Evolutionary conservation across 306 rosid species (phyloP).

Genomic region (Quercus aquifolioides): DNA sequence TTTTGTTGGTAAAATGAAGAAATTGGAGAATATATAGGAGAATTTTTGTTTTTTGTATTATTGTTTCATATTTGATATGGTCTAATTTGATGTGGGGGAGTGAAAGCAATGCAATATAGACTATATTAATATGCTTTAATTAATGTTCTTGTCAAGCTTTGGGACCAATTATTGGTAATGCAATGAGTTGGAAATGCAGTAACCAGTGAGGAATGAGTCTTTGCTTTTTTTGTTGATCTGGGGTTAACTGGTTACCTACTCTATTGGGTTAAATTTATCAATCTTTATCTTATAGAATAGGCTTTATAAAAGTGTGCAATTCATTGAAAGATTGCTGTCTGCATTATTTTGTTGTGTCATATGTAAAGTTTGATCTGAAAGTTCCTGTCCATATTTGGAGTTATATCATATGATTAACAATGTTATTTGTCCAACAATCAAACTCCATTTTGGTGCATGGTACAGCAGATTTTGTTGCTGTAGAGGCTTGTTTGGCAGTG

Average conservation of each 20-base stretch:
- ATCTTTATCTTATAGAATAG: neutral
- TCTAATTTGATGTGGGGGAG: neutral
- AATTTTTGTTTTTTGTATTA: neutral
- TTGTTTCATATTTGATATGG: neutral
- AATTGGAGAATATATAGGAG: neutral
- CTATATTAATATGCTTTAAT: neutral
- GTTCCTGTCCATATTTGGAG: too few relatives aligned
- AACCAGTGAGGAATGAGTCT: neutral
- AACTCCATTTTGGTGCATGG: neutral
- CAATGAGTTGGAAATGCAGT: neutral
- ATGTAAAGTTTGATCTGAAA: too few relatives aligned
- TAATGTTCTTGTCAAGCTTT: constrained; percentile 3
- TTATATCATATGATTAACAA: too few relatives aligned
- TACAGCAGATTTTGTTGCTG: neutral
- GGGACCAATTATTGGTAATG: neutral
- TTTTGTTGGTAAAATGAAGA: neutral
- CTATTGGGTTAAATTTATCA: neutral
- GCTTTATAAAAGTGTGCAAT: too few relatives aligned
- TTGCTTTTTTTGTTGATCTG: neutral
- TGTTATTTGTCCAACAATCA: neutral
- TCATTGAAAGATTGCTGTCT: too few relatives aligned
- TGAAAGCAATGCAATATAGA: constrained; percentile 1
- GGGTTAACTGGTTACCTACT: neutral
- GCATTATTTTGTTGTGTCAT: too few relatives aligned
- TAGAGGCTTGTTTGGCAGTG: too few relatives aligned